Evolutionary conservation across 192 early-diverging fungal species (phyloP).

Genomic region (Linnemannia exigua): DNA sequence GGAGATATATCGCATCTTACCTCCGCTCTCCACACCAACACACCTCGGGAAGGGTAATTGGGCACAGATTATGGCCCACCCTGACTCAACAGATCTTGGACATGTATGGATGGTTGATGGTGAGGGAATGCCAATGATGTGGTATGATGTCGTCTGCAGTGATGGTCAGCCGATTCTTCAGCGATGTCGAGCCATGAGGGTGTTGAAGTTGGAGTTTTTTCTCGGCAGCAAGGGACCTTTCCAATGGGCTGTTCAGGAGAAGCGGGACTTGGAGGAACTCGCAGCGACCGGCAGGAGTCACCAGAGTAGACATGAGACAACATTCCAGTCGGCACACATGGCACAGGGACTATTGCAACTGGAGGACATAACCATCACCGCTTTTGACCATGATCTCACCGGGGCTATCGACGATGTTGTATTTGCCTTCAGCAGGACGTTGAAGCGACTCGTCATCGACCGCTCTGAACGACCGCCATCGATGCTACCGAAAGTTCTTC

Average conservation of each 20-base stretch:
- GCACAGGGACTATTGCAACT: neutral
- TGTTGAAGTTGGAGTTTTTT: neutral
- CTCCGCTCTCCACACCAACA: neutral
- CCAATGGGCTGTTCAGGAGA: too few relatives aligned
- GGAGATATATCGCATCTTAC: too few relatives aligned
- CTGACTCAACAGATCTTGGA: neutral
- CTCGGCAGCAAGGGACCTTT: neutral
- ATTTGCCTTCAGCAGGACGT: neutral
- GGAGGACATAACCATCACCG: neutral
- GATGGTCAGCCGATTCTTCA: neutral
- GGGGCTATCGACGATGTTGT: neutral
- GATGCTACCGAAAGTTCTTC: neutral
- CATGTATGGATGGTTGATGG: neutral
- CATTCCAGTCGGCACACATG: neutral
- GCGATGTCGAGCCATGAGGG: neutral
- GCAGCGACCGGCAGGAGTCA: too few relatives aligned
- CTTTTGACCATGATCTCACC: neutral
- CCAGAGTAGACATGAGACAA: too few relatives aligned
- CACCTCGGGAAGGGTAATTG: neutral
- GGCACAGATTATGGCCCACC: neutral
- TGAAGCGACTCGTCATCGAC: neutral
- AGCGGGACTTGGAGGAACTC: too few relatives aligned
- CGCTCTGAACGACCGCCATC: neutral
- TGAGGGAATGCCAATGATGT: neutral
- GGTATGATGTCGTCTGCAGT: neutral